Percentiles rank a stretch among this genome's conserved stretches.
Conservation (phyloP, 116 monocot species). For the Cymodocea nodosa region DNA sequence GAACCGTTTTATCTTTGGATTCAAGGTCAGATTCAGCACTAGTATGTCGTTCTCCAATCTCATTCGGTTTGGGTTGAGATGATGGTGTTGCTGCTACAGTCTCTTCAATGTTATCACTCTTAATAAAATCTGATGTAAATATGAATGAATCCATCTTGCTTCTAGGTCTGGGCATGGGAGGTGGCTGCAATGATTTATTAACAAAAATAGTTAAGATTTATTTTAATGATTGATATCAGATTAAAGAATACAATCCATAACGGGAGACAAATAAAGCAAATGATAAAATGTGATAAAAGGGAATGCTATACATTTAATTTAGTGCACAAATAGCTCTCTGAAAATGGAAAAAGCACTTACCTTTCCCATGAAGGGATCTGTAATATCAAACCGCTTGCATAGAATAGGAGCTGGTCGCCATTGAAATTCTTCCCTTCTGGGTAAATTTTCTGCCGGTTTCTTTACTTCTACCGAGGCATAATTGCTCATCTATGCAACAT, state of each 20-base stretch:
- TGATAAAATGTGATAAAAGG: too few species aligned
- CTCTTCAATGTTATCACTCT: slow-evolving; percentile 22
- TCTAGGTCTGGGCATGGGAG: slow-evolving; percentile 47
- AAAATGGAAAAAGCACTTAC: slow-evolving; percentile 20
- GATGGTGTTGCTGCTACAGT: slow-evolving; percentile 8
- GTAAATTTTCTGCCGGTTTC: slow-evolving; percentile 20
- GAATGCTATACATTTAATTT: too few species aligned
- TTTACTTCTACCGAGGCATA: slow-evolving; percentile 25
- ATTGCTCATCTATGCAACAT: slow-evolving; percentile 16
- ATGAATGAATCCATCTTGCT: slow-evolving; percentile 68
- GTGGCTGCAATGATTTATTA: slow-evolving; percentile 35
- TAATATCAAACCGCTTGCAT: slow-evolving; percentile 88
- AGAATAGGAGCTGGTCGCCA: slow-evolving; percentile 80
- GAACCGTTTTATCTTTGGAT: slow-evolving; percentile 18
- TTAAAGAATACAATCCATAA: too few species aligned
- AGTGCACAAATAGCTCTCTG: too few species aligned
- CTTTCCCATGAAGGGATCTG: slow-evolving; percentile 96
- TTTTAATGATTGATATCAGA: too few species aligned
- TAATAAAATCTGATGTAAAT: slow-evolving; percentile 45
- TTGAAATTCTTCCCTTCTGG: slow-evolving; percentile 73
- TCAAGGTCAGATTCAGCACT: slow-evolving; percentile 17
- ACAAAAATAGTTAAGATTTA: too few species aligned
- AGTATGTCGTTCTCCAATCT: slow-evolving; percentile 5
- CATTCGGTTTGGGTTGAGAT: slow-evolving; percentile 4
- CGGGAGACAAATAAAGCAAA: too few species aligned